Percentiles rank a stretch among this genome's conserved stretches.
Evolutionary conservation across 352 stramenopile genomes (phyloP).

Genomic region (Phytopythium aichiense): DNA sequence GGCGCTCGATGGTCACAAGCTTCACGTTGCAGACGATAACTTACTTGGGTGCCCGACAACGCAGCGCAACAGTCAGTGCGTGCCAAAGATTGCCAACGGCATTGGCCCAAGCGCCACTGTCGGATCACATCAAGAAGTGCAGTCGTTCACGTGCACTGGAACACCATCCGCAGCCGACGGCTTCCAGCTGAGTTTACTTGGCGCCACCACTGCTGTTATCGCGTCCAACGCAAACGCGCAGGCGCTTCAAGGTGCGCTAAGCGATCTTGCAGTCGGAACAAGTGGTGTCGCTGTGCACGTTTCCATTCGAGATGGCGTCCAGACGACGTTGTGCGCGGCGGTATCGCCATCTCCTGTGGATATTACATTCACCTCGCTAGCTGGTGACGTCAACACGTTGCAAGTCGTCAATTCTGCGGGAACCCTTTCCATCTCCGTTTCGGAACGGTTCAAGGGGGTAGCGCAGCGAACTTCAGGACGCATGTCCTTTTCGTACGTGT

Average conservation of each 20-base stretch:
- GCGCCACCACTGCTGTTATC: conserved; percentile 41
- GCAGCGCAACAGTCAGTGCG: conserved; percentile 26
- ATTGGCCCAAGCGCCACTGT: conserved; percentile 43
- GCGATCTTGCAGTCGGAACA: conserved; percentile 19
- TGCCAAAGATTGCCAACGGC: conserved; percentile 34
- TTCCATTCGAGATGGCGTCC: conserved; percentile 25
- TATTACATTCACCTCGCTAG: conserved; percentile 53
- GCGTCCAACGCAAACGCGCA: conserved; percentile 27
- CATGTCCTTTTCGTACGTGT: conserved; percentile 82
- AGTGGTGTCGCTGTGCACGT: conserved; percentile 49
- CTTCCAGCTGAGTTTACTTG: conserved; percentile 69
- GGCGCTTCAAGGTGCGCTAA: conserved; percentile 50
- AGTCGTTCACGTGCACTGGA: conserved; percentile 47
- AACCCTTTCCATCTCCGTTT: conserved; percentile 5
- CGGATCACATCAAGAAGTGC: conserved; percentile 45
- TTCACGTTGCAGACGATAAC: conserved; percentile 44
- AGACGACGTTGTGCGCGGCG: conserved; percentile 46
- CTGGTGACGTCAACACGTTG: conserved; percentile 45
- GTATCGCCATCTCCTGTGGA: conserved; percentile 25
- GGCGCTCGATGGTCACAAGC: conserved; percentile 39
- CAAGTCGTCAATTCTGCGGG: conserved; percentile 6
- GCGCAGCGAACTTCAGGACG: conserved; percentile 55
- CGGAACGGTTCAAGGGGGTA: conserved; percentile 49
- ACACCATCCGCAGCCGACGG: conserved; percentile 14
- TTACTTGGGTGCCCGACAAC: conserved; percentile 55